Conservation (phyloP, 1,284 basidiomycete species). For the Cutaneotrichosporon spelunceum region DNA sequence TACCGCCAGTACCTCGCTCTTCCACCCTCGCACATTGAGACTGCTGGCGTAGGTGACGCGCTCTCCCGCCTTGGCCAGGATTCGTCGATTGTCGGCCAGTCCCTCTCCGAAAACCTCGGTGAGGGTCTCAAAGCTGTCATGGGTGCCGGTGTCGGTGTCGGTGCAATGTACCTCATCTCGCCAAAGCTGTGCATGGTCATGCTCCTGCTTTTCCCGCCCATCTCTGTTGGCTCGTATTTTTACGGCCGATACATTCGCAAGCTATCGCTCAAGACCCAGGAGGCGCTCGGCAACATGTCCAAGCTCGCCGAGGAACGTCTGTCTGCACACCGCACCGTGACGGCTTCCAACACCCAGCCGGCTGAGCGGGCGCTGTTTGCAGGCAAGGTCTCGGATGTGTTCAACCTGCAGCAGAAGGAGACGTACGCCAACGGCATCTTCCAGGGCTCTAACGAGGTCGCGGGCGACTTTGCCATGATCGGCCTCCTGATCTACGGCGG, state of each 20-base stretch:
- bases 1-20: slow-evolving; percentile 47
- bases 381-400: slow-evolving; percentile 42
- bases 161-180: slow-evolving; percentile 49
- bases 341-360: slow-evolving; percentile 47
- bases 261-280: slow-evolving; percentile 47
- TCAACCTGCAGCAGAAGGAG: slow-evolving; percentile 47
- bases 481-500: slow-evolving; percentile 49
- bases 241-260: slow-evolving; percentile 49
- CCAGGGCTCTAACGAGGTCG: slow-evolving; percentile 46
- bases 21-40: slow-evolving; percentile 49
- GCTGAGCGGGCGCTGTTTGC: slow-evolving; percentile 41
- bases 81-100: slow-evolving; percentile 48
- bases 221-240: slow-evolving; percentile 49
- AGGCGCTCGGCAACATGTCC: slow-evolving; percentile 48
- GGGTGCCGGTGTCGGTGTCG: slow-evolving; percentile 45
- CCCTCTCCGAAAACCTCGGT: slow-evolving; percentile 46
- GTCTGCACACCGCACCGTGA: slow-evolving; percentile 49
- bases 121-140: slow-evolving; percentile 49
- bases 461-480: slow-evolving; percentile 50
- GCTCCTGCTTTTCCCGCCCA: slow-evolving; percentile 48
- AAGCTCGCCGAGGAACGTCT: slow-evolving; percentile 49
- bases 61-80: slow-evolving; percentile 49
- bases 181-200: slow-evolving; percentile 46
- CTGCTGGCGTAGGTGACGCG: slow-evolving; percentile 47
- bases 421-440: slow-evolving; percentile 50